phyloP scores from a whole-genome alignment of 2,329 filamentous ascomycete species.

The Fusarium sambucinum region DNA sequence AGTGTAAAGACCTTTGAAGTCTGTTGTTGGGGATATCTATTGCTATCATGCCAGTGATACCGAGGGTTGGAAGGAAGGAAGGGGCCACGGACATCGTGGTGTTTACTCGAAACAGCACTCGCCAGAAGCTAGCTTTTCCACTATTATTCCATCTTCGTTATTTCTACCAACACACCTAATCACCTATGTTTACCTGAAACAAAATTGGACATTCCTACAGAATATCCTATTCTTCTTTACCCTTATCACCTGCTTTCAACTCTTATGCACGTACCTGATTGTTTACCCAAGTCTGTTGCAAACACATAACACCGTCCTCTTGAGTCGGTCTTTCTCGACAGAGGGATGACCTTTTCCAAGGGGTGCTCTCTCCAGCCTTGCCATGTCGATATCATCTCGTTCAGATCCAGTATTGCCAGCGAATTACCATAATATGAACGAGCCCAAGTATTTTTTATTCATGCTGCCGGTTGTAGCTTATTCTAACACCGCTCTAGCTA shows the following conservation, averaged over 20 bases:
- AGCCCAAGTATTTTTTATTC: slow-evolving; percentile 42
- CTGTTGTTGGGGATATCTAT: neutral
- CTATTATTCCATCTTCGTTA: neutral
- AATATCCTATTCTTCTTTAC: neutral
- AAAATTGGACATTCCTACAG: neutral
- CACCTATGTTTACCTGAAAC: neutral
- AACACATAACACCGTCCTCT: neutral
- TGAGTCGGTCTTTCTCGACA: neutral
- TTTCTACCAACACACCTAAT: neutral
- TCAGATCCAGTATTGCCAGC: slow-evolving; percentile 28
- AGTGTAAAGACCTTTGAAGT: neutral
- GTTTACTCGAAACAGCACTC: neutral
- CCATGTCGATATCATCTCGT: slow-evolving; percentile 39
- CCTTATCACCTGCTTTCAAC: neutral
- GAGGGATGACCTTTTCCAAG: neutral
- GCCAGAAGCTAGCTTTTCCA: neutral
- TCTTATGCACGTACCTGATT: neutral
- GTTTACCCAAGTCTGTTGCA: neutral
- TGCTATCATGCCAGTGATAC: neutral
- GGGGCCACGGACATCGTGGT: neutral
- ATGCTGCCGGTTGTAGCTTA: fast-evolving
- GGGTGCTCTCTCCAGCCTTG: neutral
- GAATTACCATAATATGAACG: slow-evolving; percentile 22
- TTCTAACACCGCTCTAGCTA: slow-evolving; percentile 45
- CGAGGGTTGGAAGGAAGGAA: neutral